Evolutionary conservation across 306 rosid genomes (phyloP), one percentile per base, ranked within the genome.

Genomic region (Lathyrus oleraceus): DNA sequence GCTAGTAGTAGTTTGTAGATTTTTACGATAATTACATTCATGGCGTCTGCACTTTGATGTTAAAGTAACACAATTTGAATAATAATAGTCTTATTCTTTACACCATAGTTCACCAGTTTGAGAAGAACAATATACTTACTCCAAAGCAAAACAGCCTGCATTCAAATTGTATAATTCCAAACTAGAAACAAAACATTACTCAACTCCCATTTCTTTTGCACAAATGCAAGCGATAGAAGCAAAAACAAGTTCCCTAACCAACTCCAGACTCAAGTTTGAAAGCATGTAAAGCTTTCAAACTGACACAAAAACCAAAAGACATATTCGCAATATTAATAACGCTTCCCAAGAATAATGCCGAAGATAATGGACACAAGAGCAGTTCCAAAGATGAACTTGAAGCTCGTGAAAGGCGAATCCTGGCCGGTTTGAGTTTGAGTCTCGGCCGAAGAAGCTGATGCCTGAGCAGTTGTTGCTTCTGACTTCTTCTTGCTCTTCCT

Each of bases 321-420:
- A 75, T 66, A 43, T 2, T 51, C 17, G 14, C 45, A 20, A 39
- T 74, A 4, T 81, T 89, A 95, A 79, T 91, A 95, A 38, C 79
- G 86, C 71, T 89, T 95, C 72, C 97, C 99, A 78, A 95, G 91
- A 72, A 91, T 78, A 63, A 95, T 59, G 69, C 99, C 97, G 19
- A 87, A 6, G 72, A 91, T 84, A 71, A 81, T 86, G 48, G 99
- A 91, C 6, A 91, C 83, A 10, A 91, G 54, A 75, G 91, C 96
- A 23, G 89, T 91, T 72, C 83, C 97, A 60, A 91, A 65, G 53
- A 89, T 69, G 78, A 81, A 30, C 87, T 95, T 86, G 49, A 77
- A n/a, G 64, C 81, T 79, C 67, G 74, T 69, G 78, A 79, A 10
- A 3, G 88, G 71, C 2, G 99, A 87, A 78, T 43, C 87, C 51